A percentile compares a stretch with the other conserved stretches of the same genome.
Conservation (phyloP, 208 protist genomes). For the Crithidia expoeki region DNA sequence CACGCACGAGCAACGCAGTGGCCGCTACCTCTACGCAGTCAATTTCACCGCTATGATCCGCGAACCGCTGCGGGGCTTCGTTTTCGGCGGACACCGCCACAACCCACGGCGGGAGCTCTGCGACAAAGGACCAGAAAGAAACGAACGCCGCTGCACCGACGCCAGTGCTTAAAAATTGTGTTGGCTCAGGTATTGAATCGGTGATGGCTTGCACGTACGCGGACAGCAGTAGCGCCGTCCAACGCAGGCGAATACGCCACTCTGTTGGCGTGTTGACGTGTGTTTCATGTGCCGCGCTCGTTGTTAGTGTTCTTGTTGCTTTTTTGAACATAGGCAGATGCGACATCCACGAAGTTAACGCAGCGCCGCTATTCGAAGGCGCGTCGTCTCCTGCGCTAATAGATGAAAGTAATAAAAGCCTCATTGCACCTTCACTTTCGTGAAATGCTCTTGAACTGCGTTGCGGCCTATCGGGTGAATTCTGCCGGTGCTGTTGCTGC, state of each 20-base stretch:
- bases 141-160: constrained; percentile 18
- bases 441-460: background rate
- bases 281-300: background rate
- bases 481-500: constrained; percentile 4
- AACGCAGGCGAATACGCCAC: constrained; percentile 33
- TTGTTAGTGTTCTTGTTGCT: background rate
- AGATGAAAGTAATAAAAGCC: background rate
- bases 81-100: constrained; percentile 22
- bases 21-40: constrained; percentile 25
- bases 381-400: background rate
- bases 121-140: constrained; percentile 36
- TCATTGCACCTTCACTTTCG: background rate
- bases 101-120: constrained; percentile 34
- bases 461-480: background rate
- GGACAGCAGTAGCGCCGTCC: constrained; percentile 28
- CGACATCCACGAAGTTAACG: constrained; percentile 11
- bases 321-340: background rate
- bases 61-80: background rate
- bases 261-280: constrained; percentile 18
- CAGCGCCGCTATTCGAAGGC: background rate
- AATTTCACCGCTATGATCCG: constrained; percentile 1
- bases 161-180: background rate
- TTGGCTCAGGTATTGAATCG: background rate
- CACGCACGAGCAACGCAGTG: constrained; percentile 32
- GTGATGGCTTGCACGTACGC: background rate